Conservation (phyloP, 139 green algal species). For the Edaphochlamys debaryana region DNA sequence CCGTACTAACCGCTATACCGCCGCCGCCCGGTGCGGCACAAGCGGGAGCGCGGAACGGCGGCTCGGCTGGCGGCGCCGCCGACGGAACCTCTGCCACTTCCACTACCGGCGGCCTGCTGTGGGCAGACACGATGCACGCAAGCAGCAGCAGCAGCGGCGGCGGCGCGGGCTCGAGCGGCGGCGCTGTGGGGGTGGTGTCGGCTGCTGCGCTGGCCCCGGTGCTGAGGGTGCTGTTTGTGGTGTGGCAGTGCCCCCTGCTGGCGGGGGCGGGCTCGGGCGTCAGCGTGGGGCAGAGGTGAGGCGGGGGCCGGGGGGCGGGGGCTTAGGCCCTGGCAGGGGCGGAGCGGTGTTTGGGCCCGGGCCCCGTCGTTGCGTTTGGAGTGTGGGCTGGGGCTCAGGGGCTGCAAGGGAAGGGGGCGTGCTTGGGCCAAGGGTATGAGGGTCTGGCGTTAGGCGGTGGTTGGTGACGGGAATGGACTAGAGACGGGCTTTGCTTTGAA, state of each 20-base stretch:
- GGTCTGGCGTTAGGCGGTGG: no score
- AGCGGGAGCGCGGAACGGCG: background rate
- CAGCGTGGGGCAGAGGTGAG: constrained; percentile 41
- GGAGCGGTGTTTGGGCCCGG: no score
- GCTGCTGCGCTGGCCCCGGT: background rate
- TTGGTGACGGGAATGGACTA: no score
- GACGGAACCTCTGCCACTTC: no score
- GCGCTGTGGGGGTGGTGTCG: no score
- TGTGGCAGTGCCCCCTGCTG: constrained; percentile 64
- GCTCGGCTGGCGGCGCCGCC: no score
- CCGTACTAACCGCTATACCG: background rate
- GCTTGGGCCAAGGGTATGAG: no score
- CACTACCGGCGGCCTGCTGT: no score
- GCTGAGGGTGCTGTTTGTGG: constrained; percentile 52
- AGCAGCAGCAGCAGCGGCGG: background rate
- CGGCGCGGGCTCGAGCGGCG: background rate
- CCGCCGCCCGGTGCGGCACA: background rate
- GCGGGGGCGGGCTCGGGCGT: background rate
- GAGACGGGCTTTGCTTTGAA: no score
- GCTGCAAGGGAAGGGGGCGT: constrained; percentile 46
- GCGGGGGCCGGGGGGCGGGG: background rate
- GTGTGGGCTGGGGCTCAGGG: constrained; percentile 43
- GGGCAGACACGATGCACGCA: no score
- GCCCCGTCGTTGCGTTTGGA: constrained; percentile 11
- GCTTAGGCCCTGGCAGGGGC: no score